Evolutionary conservation across 352 stramenopile genomes (phyloP).

Genomic region (Phytophthora cajani): DNA sequence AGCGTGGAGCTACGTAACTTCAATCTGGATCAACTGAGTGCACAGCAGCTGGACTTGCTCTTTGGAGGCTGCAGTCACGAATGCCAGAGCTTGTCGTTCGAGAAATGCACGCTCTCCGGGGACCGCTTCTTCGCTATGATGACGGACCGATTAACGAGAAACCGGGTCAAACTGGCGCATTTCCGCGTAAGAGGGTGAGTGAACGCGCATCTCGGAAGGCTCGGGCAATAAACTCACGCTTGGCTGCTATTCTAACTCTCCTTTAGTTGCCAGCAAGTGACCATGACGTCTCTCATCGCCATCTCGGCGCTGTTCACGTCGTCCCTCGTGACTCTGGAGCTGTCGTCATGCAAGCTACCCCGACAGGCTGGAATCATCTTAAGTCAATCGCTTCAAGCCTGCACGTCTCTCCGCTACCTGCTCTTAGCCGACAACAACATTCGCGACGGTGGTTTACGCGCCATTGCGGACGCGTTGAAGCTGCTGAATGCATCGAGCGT

Average conservation of each 20-base stretch:
- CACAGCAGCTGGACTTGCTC: constrained; percentile 38
- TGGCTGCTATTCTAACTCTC: background rate
- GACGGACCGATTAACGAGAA: constrained; percentile 34
- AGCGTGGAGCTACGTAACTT: constrained; percentile 39
- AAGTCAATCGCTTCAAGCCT: constrained; percentile 58
- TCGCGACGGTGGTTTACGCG: constrained; percentile 57
- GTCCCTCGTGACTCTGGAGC: constrained; percentile 50
- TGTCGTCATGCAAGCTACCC: constrained; percentile 57
- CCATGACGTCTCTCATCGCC: constrained; percentile 66
- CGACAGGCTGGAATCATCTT: constrained; percentile 68
- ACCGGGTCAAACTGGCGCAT: constrained; percentile 29
- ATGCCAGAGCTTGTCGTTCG: constrained; percentile 41
- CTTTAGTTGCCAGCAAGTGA: constrained; percentile 51
- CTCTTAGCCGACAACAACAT: constrained; percentile 59
- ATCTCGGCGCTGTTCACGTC: constrained; percentile 46
- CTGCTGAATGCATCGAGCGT: constrained; percentile 19
- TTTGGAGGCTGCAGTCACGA: constrained; percentile 30
- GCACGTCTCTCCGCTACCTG: constrained; percentile 38
- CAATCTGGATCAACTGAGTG: constrained; percentile 34
- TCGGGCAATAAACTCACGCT: background rate
- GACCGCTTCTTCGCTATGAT: constrained; percentile 43
- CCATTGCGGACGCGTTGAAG: constrained; percentile 55
- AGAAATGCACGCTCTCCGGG: constrained; percentile 48
- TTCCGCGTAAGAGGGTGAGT: constrained; percentile 41
- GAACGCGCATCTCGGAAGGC: background rate